phyloP scores from a whole-genome alignment of 306 rosid species.

The Rosa multiflora region DNA sequence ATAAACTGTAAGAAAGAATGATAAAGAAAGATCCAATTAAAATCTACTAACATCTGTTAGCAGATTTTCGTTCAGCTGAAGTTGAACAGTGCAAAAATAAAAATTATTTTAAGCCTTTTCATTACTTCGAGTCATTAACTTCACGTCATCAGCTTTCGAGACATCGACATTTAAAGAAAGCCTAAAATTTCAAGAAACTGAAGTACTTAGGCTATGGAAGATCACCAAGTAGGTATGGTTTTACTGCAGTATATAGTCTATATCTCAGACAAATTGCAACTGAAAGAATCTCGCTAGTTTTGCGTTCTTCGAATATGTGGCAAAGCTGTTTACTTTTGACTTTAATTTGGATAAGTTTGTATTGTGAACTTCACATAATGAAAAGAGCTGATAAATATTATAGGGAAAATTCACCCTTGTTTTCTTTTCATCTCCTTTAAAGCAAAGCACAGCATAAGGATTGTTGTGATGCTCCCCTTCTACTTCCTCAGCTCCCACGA shows the following conservation, averaged over 20 bases:
- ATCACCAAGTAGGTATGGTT: background rate
- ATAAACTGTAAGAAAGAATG: background rate
- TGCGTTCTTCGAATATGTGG: background rate
- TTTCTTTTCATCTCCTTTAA: constrained; percentile 70
- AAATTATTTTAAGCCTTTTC: background rate
- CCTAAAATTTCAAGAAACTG: background rate
- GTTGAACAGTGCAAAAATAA: background rate
- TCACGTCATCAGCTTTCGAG: background rate
- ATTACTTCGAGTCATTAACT: background rate
- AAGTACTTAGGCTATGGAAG: background rate
- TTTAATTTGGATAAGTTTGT: background rate
- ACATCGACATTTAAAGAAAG: background rate
- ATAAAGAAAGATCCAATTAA: background rate
- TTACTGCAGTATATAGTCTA: background rate
- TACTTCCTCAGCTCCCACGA: constrained; percentile 75
- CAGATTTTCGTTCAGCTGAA: background rate
- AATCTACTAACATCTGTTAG: background rate
- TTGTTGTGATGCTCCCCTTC: constrained; percentile 84
- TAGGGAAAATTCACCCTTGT: constrained; percentile 58
- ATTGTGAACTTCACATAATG: background rate
- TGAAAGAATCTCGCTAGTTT: background rate
- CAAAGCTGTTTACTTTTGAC: background rate
- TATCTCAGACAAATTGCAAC: background rate
- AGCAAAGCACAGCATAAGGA: constrained; percentile 66
- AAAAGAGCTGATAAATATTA: background rate